These are phyloP conservation scores for Fusarium haematococcum DNA, from an alignment of 2,329 filamentous ascomycete species.

Conservation along the genomic window DNA sequence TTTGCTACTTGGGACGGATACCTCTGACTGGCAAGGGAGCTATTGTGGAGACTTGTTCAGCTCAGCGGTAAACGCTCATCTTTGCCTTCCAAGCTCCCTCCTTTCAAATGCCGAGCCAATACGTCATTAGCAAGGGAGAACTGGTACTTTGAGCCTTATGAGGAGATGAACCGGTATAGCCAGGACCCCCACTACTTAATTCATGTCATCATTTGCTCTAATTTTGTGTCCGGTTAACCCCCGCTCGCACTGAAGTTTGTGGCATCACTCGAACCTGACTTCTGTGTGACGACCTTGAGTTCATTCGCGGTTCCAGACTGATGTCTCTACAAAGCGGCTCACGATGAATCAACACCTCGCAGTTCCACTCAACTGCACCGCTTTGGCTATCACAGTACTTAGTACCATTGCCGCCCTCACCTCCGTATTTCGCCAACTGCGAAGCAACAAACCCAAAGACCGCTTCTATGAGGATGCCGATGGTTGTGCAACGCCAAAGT, in stretches of 20 bases:
- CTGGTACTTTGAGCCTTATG: not conserved
- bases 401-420: conserved; percentile 45
- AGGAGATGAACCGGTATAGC: not conserved
- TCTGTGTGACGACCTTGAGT: not conserved
- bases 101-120: not conserved
- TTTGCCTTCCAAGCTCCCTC: not conserved
- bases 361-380: conserved; percentile 40
- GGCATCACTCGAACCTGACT: not conserved
- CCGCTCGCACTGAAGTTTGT: not conserved
- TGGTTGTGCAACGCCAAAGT: conserved; percentile 73
- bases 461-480: conserved; percentile 75
- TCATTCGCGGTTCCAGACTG: not conserved
- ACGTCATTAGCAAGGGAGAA: not conserved
- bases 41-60: not conserved
- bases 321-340: not conserved
- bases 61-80: not conserved
- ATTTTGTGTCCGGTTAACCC: not conserved
- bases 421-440: conserved; percentile 48
- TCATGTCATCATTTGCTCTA: not conserved
- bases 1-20: not conserved
- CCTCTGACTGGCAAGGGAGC: not conserved
- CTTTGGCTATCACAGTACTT: conserved; percentile 48
- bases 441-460: conserved; percentile 50
- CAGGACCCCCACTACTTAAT: not conserved
- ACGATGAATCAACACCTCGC: conserved; percentile 3